These are phyloP conservation scores for Lentinula sp. DNA, from an alignment of 768 basidiomycete genomes.

Conservation along the genomic window DNA sequence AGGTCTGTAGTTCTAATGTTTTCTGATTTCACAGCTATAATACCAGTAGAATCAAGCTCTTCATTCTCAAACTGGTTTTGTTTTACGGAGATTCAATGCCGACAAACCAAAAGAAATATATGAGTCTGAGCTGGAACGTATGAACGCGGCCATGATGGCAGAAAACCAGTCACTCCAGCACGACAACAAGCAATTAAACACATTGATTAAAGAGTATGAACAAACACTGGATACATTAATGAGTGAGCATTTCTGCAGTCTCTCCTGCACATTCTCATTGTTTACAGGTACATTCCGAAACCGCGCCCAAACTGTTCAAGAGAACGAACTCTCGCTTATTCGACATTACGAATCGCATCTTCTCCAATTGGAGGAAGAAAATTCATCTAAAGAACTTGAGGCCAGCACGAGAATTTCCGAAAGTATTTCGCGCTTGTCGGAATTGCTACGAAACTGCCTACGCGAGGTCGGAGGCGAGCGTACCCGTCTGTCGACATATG, in stretches of 20 bases:
- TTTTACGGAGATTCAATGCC: conserved; percentile 4
- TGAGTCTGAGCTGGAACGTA: conserved; percentile 81
- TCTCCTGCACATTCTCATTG: not conserved
- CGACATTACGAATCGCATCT: conserved; percentile 88
- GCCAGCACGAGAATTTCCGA: conserved; percentile 62
- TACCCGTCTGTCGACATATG: conserved; percentile 2
- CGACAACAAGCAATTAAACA: conserved; percentile 93
- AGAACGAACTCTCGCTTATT: conserved; percentile 83
- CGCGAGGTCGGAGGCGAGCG: conserved; percentile 69
- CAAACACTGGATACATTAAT: conserved; percentile 93
- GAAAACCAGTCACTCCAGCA: conserved; percentile 86
- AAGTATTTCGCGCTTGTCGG: conserved; percentile 65
- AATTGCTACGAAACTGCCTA: conserved; percentile 62
- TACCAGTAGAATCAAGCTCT: conserved; percentile 45
- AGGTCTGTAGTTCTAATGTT: conserved; percentile 55
- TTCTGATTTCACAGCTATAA: conserved; percentile 90
- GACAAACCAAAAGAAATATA: conserved; percentile 65
- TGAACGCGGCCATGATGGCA: conserved; percentile 70
- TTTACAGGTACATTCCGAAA: conserved; percentile 62
- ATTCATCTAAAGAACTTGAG: conserved; percentile 49
- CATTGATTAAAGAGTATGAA: conserved; percentile 93
- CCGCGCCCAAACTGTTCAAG: conserved; percentile 88
- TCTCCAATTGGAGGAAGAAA: conserved; percentile 67
- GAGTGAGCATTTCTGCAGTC: conserved; percentile 34
- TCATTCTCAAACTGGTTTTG: conserved; percentile 7